Evolutionary conservation across 2,329 filamentous ascomycete genomes (phyloP).

Genomic region (Claviceps cyperi): DNA sequence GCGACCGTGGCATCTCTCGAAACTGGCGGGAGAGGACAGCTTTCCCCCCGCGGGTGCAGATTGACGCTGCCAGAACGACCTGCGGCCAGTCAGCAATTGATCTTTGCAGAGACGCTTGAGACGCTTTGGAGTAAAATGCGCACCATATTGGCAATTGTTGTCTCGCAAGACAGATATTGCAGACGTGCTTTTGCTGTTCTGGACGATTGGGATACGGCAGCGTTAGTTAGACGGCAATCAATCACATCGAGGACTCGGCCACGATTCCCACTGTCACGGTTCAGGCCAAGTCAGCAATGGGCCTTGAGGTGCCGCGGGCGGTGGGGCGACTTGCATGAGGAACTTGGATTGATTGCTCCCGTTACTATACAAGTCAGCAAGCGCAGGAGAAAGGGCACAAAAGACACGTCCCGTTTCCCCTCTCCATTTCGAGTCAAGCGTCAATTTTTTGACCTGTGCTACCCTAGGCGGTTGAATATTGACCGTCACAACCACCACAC

Average conservation of each 20-base stretch:
- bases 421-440: not conserved
- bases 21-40: slow-evolving; percentile 96
- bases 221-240: not conserved
- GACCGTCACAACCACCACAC: not conserved
- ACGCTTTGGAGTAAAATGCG: slow-evolving; percentile 5
- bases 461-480: not conserved
- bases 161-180: slow-evolving; percentile 2
- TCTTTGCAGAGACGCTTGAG: not conserved
- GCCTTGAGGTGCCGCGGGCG: not conserved
- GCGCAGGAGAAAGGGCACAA: not conserved
- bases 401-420: not conserved
- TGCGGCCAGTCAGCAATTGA: slow-evolving; percentile 22
- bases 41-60: slow-evolving; percentile 97
- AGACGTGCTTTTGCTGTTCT: not conserved
- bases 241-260: not conserved
- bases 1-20: slow-evolving; percentile 89
- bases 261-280: not conserved
- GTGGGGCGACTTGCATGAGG: slow-evolving; percentile 1
- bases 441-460: not conserved
- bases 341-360: no score
- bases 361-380: not conserved
- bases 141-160: slow-evolving; percentile 25
- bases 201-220: not conserved
- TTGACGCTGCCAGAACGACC: slow-evolving; percentile 97
- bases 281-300: not conserved